Base-by-base conservation (phyloP, 148 eudicot species). In the Selenicereus undatus region DNA sequence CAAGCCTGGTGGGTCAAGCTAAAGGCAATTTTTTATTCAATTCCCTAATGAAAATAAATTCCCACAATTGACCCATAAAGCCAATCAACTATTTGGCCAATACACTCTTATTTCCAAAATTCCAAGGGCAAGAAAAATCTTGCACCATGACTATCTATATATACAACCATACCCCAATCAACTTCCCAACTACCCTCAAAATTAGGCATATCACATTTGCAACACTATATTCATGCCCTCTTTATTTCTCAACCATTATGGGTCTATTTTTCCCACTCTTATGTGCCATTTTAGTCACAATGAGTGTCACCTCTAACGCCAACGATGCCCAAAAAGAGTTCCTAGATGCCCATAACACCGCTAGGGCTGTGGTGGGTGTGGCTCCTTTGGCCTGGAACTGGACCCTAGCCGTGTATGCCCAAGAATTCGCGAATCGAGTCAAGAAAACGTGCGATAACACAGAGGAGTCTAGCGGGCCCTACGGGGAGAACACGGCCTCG, bases 401-500 rank as follows among this genome's bases (percentile, higher is more conserved):
- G 29, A 86, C 85, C 51, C 77, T 86, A 27, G 83, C 68, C 10
- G 1, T 24, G 3, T 80, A 48, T 5, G 88, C 88, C 66, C 72
- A 80, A n/a, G 39, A 56, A 0, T 82, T 72, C 5, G 81, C 79
- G 3, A 21, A 80, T 3, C 36, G 56, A 65, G 80, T 81, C 26
- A 66, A 81, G 71, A 11, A 32, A 27, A 73, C 81, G 11, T 81
- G 86, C 22, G 22, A 83, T 50, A 72, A 71, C 83, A 52, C 72
- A 11, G 45, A 36, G 32, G 2, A 24, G 35, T 83, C 88, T 0
- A 43, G 77, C 6, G 81, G 81, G 3, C 88, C 85, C 0, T 86
- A 86, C 43, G 88, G 88, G 8, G 88, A 86, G 78, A 86, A 86
- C 76, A 80, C 73, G 43, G 83, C 74, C 6, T 48, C 71, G 11